Evolutionary conservation across 768 basidiomycete genomes (phyloP).

Genomic region (Macrolepiota albuminosa): DNA sequence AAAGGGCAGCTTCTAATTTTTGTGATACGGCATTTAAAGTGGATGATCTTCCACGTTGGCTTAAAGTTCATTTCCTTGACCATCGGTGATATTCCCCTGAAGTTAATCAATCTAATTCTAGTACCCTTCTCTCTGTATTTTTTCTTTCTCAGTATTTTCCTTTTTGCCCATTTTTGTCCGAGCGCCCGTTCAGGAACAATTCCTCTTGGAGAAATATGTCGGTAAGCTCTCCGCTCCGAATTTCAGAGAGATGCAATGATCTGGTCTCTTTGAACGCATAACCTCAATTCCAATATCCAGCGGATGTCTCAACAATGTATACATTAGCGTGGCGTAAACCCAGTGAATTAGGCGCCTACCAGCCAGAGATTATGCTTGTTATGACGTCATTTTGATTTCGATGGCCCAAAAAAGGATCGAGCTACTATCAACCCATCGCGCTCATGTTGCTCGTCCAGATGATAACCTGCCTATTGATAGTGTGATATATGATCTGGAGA

Average conservation of each 20-base stretch:
- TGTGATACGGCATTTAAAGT: neutral
- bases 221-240: neutral
- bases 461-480: neutral
- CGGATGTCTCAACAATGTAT: neutral
- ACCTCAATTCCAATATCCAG: neutral
- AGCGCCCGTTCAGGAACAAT: neutral
- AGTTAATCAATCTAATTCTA: neutral
- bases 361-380: neutral
- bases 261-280: neutral
- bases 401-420: neutral
- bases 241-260: neutral
- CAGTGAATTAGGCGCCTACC: neutral
- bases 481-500: no score
- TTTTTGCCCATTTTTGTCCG: slow-evolving; percentile 5
- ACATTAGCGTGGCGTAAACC: slow-evolving; percentile 5
- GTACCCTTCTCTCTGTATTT: neutral
- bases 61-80: neutral
- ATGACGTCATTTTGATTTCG: slow-evolving; percentile 4
- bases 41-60: neutral
- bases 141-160: neutral
- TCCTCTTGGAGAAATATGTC: neutral
- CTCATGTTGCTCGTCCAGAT: neutral
- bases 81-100: neutral
- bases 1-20: neutral
- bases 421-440: neutral